phyloP scores from a whole-genome alignment of 495 filamentous ascomycete species.

The Pseudoneurospora amorphoporcata region DNA sequence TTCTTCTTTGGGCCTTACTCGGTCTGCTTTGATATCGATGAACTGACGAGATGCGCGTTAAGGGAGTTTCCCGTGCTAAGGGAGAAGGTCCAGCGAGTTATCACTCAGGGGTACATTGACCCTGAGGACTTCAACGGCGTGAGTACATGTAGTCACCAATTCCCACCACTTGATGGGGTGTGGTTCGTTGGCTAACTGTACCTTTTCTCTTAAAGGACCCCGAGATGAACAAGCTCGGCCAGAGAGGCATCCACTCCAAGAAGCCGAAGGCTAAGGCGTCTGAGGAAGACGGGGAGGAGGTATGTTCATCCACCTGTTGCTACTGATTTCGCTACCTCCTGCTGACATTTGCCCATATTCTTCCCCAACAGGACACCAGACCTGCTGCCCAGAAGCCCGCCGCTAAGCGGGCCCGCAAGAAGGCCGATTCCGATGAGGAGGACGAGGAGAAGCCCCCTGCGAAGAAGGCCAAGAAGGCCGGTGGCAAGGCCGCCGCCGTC shows the following conservation, averaged over 20 bases:
- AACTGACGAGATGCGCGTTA: neutral
- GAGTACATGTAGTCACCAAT: conserved; percentile 20
- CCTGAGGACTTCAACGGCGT: conserved; percentile 73
- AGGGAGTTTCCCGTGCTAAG: conserved; percentile 38
- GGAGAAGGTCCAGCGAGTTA: conserved; percentile 50
- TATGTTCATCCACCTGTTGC: conserved; percentile 2
- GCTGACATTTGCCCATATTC: neutral
- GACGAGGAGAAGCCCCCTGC: conserved; percentile 16
- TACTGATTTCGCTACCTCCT: too few species aligned
- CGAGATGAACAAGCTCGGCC: conserved; percentile 57
- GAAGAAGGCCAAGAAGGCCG: conserved; percentile 11
- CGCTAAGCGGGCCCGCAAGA: conserved; percentile 31
- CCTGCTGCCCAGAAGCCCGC: conserved; percentile 23
- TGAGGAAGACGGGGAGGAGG: conserved; percentile 21
- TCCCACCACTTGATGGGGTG: neutral
- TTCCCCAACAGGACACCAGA: conserved; percentile 17
- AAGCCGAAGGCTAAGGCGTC: conserved; percentile 24
- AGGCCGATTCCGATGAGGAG: conserved; percentile 15
- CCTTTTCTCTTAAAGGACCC: conserved; percentile 40
- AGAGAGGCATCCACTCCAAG: conserved; percentile 47
- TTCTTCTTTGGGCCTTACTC: neutral
- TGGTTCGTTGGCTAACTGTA: conserved; percentile 9
- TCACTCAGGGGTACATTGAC: conserved; percentile 62
- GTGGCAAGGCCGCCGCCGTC: conserved; percentile 13
- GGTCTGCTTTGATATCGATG: neutral